Evolutionary conservation across 2,329 filamentous ascomycete genomes (phyloP), one percentile per base, ranked within the genome.

Genomic region (Colletotrichum musae): DNA sequence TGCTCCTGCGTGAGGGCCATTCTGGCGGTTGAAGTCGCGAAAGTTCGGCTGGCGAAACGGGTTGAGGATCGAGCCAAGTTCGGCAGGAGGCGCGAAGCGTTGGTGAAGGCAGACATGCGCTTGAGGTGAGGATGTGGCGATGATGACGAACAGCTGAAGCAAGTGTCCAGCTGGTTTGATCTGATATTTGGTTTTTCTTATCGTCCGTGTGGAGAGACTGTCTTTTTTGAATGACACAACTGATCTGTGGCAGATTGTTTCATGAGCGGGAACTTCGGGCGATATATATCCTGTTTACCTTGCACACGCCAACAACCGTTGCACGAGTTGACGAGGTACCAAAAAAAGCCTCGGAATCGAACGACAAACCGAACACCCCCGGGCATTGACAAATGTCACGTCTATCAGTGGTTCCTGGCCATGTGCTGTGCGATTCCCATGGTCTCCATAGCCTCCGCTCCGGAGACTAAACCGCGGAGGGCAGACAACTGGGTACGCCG

Each of bases 1-100:
- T 95, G 93, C 45, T 86, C 82, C 28, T 86, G 81, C 12, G 91
- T 90, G 68, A 94, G 82, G 66, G 87, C 76, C 83, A 85, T 85
- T 58, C 52, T 76, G 62, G 59, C 54, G 63, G 51, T 18, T 9
- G 57, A 62, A 39, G 56, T 63, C 50, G 59, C 57, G 52, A 70
- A 59, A 4, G 13, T 13, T 18, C 45, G 50, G 45, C 18, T 43
- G 24, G 43, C 41, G 43, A 45, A 5, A 15, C n/a, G 26, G 7
- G 51, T 54, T 18, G 52, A 18, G 13, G 63, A 12, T 47, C 56
- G 56, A 56, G 32, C 51, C 51, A 47, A 39, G 7, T 21, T 45
- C 18, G 62, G 51, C 41, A 57, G 18, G 9, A 60, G 45, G 36
- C 56, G 66, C 56, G 66, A 45, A 13, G 48, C n/a, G 66, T 56